Base-by-base conservation (phyloP, 2,329 filamentous ascomycete species). In the Diaporthe citriasiana region DNA sequence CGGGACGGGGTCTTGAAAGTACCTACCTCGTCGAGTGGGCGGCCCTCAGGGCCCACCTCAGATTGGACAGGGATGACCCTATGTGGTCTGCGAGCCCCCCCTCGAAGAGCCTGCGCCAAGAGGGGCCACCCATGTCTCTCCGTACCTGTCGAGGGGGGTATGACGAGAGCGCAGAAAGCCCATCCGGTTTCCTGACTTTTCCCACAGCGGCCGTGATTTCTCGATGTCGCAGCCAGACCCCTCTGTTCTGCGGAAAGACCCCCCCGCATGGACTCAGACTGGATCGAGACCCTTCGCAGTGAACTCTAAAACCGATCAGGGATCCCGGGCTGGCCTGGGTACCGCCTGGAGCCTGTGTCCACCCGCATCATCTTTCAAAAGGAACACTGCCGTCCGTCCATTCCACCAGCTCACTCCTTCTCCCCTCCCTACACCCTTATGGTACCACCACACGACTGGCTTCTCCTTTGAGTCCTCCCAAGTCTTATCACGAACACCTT, bases 251-350 rank as follows among this genome's bases (percentile, higher is more conserved):
- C 15, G 9, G 22, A 12, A 9, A 53, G 47, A 53, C 63, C 60
- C 60, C 33, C 30, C 15, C 47, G 63, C 63, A 68, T 68, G 63
- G 63, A 68, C 63, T 68, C 15, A 4, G 13, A 13, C 63, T 68
- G 8, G 4, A 30, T 25, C 47, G 22, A 68, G 63, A 38, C 63
- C 63, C 63, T 25, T 38, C 47, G 45, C 45, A 53, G 12, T 17
- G 47, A 68, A 68, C 63, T 51, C 47, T 68, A 68, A 68, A 68
- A 68, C 45, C 63, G 63, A 68, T 68, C 63, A 68, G 63, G 63
- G 63, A 68, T 68, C 63, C 63, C 33, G 45, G 63, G 63, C 63
- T 38, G 45, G 22, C n/a, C 45, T 53, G 63, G 47, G 63, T 51
- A 66, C 63, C 63, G 45, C 22, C 33, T 51, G 63, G 63, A 53